Base-by-base conservation (phyloP, 139 green algal species). In the Pycnococcus provasolii region DNA sequence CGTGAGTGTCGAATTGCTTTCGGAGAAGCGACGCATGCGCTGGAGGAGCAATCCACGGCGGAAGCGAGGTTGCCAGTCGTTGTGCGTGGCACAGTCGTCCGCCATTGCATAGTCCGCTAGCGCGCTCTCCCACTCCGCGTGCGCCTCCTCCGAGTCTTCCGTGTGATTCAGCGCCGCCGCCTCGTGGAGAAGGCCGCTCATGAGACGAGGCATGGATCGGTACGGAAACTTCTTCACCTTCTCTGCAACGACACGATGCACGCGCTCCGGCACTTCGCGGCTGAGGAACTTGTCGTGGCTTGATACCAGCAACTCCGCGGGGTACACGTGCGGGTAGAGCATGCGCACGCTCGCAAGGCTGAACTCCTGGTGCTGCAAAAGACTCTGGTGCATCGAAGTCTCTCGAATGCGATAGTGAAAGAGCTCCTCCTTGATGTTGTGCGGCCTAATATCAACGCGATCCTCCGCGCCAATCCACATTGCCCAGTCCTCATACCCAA, bases 401-500 rank as follows among this genome's bases (percentile, higher is more conserved):
- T 13, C 15, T 3, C 72, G 57, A 26, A 78, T 78, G 26, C 72
- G 67, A 42, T 74, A 74, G 39, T 53, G 48, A 52, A 78, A 78
- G 41, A 72, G 11, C 4, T 77, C 71, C 67, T 78, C 65, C 11
- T 45, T 48, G 7, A 78, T 66, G 57, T 75, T 59, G 11, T 40
- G 39, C 8, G 72, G 72, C 11, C 42, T 7, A 26, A 78, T 69
- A 13, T 55, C 66, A 3, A 62, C 15, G 7, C n/a, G 13, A 45
- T 60, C 8, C 53, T 77, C 66, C 48, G 71, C 71, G 42, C 15
- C 39, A 15, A 77, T 72, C 71, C 71, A 64, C 51, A 72, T 59
- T 67, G 71, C 58, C 48, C 48, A 73, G n/a, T 70, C 70, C 48
- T 78, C 72, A 42, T 78, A 79, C 6, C 73, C 73, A 59, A 79